These are phyloP conservation scores for Blastomyces parvus DNA, from an alignment of 2,329 filamentous ascomycete genomes.

Conservation along the genomic window DNA sequence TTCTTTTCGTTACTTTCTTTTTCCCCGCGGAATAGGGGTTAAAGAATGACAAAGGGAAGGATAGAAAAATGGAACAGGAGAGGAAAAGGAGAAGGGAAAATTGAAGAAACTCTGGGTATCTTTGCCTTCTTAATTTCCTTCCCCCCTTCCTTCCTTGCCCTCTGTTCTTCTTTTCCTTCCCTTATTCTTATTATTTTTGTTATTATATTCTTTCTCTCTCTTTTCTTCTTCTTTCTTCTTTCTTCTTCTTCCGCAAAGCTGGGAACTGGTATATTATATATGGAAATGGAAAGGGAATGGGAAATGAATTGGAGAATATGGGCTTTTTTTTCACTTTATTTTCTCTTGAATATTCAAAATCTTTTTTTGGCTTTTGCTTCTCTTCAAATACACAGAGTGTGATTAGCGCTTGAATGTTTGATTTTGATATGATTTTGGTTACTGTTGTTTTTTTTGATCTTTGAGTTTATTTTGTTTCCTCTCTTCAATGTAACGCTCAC, in stretches of 20 bases:
- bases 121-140: neutral
- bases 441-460: neutral
- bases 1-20: neutral
- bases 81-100: slow-evolving; percentile 3
- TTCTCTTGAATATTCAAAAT: neutral
- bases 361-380: neutral
- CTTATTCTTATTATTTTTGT: neutral
- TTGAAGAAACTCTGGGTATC: slow-evolving; percentile 7
- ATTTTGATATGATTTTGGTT: neutral
- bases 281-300: slow-evolving; percentile 2
- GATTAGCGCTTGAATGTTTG: neutral
- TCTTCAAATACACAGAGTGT: neutral
- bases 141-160: neutral
- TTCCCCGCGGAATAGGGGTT: neutral
- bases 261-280: neutral
- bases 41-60: neutral
- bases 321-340: neutral
- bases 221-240: neutral
- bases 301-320: neutral
- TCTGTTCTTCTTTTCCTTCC: neutral
- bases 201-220: neutral
- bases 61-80: neutral
- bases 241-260: neutral
- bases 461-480: too few species aligned
- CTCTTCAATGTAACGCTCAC: too few species aligned